A percentile compares a stretch with the other conserved stretches of the same genome.
These are phyloP conservation scores for Verticillium albo-atrum DNA, from an alignment of 2,329 filamentous ascomycete genomes.

Conservation along the genomic window DNA sequence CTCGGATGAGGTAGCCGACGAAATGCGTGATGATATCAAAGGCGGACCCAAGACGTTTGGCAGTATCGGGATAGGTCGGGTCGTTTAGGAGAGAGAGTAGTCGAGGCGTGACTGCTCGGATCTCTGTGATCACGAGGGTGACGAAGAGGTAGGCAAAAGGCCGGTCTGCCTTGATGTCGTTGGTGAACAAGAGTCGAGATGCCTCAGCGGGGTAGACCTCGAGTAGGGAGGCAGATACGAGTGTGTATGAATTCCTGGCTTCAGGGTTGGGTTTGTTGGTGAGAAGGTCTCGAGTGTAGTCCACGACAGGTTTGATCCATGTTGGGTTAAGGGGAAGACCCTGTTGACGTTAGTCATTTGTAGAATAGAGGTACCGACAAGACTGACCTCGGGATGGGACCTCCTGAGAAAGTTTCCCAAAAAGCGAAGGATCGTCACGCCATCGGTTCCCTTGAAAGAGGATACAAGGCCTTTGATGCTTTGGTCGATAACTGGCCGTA, in stretches of 20 bases:
- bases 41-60: conserved; percentile 52
- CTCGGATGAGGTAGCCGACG: conserved; percentile 51
- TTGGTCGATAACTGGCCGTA: conserved; percentile 38
- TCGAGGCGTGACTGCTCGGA: conserved; percentile 57
- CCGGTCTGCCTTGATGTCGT: conserved; percentile 36
- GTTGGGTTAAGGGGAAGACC: conserved; percentile 41
- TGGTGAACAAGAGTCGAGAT: conserved; percentile 48
- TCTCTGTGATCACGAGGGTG: conserved; percentile 61
- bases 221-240: conserved; percentile 53
- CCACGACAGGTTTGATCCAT: conserved; percentile 47
- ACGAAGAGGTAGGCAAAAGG: conserved; percentile 59
- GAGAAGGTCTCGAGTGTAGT: conserved; percentile 49
- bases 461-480: conserved; percentile 44
- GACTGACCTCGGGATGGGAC: conserved; percentile 41
- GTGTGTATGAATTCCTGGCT: conserved; percentile 55
- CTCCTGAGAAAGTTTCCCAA: conserved; percentile 48
- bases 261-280: conserved; percentile 48
- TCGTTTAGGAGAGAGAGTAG: conserved; percentile 55
- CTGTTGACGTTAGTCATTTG: conserved; percentile 25
- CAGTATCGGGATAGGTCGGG: conserved; percentile 43
- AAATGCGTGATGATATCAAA: conserved; percentile 61
- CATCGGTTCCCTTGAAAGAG: conserved; percentile 55
- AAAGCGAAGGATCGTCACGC: conserved; percentile 54
- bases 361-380: not conserved
- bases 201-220: conserved; percentile 45